Evolutionary conservation across 192 early-diverging fungal species (phyloP), one percentile per base, ranked within the genome.

Genomic region (Coemansia sp.): DNA sequence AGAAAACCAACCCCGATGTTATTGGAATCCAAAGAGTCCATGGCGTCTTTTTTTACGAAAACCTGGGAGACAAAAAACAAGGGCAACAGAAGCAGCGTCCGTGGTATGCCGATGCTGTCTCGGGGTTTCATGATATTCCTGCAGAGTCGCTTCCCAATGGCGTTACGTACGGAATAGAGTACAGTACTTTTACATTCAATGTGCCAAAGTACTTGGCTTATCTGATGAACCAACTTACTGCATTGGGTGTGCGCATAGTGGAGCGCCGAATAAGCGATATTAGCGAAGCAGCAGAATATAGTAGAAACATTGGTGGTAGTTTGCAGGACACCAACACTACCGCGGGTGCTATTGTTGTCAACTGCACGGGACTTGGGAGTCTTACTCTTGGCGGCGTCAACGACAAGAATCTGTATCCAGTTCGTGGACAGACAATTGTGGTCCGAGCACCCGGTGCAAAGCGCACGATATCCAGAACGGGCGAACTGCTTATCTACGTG

Each of bases 351-450:
- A 72, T 89, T 41, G 82, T 94, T 45, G 74, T 95, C 57, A 95
- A 95, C 66, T 95, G 95, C 69, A 88, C 92, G 0, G 95, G 92
- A 0, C 70, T 91, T 1, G 89, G 91, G 6, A 86, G 90, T 16
- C 78, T 82, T 5, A 82, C 48, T 32, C 74, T 96, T 6, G 84
- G 78, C 16, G 94, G 93, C 8, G 90, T 96, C 1, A 71, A 87
- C 39, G 95, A 96, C 65, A 39, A 48, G 13, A 64, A 84, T 12
- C 82, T 95, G 65, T 93, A 86, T 71, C 89, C 95, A 6, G 88
- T 88, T 12, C 85, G 94, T 7, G 95, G 95, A 4, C 94, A 96
- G 73, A 91, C 86, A 18, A 81, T 94, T 5, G 66, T 93, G n/a
- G 87, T 93, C n/a, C 62, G 83, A 7, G 92, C 92, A 4, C 90